Conservation (phyloP, 495 filamentous ascomycete genomes). For the Podospora appendiculata region DNA sequence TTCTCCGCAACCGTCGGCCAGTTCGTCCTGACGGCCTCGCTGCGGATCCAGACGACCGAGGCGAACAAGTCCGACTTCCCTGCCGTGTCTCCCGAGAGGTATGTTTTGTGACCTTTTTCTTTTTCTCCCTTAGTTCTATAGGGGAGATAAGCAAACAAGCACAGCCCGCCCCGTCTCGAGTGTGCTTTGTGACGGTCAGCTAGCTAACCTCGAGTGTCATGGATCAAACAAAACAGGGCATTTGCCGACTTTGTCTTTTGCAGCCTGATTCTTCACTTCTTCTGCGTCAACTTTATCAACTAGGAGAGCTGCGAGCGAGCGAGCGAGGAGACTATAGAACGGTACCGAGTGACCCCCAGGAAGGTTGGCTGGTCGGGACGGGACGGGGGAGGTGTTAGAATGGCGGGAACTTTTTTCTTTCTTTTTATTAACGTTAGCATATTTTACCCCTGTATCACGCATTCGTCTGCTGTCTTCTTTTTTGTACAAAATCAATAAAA, state of each 20-base stretch:
- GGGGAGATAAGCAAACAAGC: no score
- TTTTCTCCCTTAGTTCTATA: no score
- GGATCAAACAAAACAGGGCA: slow-evolving; percentile 48
- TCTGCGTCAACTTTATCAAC: slow-evolving; percentile 99
- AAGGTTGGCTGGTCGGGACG: neutral
- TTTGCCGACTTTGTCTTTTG: slow-evolving; percentile 97
- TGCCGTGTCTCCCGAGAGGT: slow-evolving; percentile 64
- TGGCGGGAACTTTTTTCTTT: neutral
- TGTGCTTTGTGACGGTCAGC: no score
- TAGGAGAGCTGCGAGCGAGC: slow-evolving; percentile 26
- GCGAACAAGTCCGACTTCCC: slow-evolving; percentile 66
- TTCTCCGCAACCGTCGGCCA: slow-evolving; percentile 95
- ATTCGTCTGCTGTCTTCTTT: no score
- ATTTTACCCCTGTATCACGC: no score
- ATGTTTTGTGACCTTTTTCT: slow-evolving; percentile 13
- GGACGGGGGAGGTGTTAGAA: neutral
- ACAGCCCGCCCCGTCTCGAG: neutral
- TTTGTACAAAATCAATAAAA: no score
- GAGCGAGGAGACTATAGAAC: neutral
- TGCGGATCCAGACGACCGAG: slow-evolving; percentile 86
- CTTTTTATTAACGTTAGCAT: neutral
- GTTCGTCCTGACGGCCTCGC: slow-evolving; percentile 73
- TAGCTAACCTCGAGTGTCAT: no score
- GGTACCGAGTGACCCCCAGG: neutral
- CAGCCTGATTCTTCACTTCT: slow-evolving; percentile 93